Evolutionary conservation across 2,329 filamentous ascomycete genomes (phyloP).

Genomic region (Mycosphaerella arachidis): DNA sequence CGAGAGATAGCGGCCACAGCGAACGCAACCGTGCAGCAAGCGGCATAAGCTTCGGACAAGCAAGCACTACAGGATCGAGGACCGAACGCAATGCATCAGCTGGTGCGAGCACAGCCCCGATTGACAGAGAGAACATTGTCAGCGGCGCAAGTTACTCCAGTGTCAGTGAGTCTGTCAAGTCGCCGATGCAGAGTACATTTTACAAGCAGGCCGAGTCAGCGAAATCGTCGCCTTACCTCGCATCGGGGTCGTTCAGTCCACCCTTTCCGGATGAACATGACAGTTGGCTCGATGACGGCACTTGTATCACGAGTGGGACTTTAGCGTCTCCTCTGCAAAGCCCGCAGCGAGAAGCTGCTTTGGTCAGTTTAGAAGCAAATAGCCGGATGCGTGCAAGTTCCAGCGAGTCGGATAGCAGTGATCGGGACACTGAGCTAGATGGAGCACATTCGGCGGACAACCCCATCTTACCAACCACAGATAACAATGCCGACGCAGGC

Average conservation of each 20-base stretch:
- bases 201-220: slow-evolving; percentile 1
- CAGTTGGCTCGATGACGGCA: background rate
- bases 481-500: no score
- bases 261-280: background rate
- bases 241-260: background rate
- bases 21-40: slow-evolving; percentile 23
- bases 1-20: slow-evolving; percentile 23
- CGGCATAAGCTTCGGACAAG: slow-evolving; percentile 19
- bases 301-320: background rate
- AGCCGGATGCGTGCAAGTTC: background rate
- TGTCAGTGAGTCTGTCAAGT: slow-evolving; percentile 4
- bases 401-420: no score
- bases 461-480: background rate
- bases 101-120: background rate
- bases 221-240: background rate
- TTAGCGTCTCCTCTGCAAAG: background rate
- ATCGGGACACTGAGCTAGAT: background rate
- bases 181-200: background rate
- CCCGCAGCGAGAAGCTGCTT: background rate
- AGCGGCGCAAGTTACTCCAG: slow-evolving; percentile 12
- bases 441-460: background rate
- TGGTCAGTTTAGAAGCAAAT: background rate
- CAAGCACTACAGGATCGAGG: background rate
- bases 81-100: background rate
- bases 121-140: slow-evolving; percentile 2